Evolutionary conservation across 352 stramenopile genomes (phyloP).

Genomic region (Pythium insidiosum): DNA sequence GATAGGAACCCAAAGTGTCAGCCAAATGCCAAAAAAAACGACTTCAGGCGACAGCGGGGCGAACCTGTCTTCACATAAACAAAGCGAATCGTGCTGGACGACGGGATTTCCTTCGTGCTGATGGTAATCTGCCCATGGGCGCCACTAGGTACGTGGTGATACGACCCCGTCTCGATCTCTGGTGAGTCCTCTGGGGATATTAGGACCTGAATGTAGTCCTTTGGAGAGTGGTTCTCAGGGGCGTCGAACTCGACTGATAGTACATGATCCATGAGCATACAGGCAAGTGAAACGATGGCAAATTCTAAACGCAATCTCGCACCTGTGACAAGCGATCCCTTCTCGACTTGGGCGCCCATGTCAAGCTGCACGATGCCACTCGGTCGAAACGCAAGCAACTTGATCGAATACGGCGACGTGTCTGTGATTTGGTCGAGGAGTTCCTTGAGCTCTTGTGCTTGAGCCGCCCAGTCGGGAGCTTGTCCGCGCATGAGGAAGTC

Average conservation of each 20-base stretch:
- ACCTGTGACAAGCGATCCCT: conserved; percentile 77
- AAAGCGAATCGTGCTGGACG: conserved; percentile 65
- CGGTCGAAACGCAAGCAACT: conserved; percentile 67
- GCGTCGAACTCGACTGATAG: conserved; percentile 70
- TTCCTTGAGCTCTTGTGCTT: conserved; percentile 71
- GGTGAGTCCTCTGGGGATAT: conserved; percentile 63
- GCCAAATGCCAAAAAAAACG: too few species aligned
- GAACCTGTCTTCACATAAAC: conserved; percentile 78
- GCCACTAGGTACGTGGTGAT: conserved; percentile 61
- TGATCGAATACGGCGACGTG: conserved; percentile 57
- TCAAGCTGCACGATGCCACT: conserved; percentile 80
- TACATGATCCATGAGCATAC: neutral
- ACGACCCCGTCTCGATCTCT: conserved; percentile 70
- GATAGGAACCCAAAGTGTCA: too few species aligned
- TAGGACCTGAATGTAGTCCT: conserved; percentile 84
- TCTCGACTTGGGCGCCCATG: conserved; percentile 78
- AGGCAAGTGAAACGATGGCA: too few species aligned
- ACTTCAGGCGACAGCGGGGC: too few species aligned
- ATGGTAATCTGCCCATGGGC: conserved; percentile 69
- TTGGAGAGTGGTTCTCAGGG: conserved; percentile 70
- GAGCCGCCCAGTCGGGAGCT: conserved; percentile 53
- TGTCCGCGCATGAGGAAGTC: conserved; percentile 67
- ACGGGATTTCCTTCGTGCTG: conserved; percentile 59
- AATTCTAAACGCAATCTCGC: conserved; percentile 9
- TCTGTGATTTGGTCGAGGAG: conserved; percentile 57